Percentiles rank a stretch among this genome's conserved stretches.
These are phyloP conservation scores for Amphirosellinia nigrospora DNA, from an alignment of 495 filamentous ascomycete genomes.

Conservation along the genomic window DNA sequence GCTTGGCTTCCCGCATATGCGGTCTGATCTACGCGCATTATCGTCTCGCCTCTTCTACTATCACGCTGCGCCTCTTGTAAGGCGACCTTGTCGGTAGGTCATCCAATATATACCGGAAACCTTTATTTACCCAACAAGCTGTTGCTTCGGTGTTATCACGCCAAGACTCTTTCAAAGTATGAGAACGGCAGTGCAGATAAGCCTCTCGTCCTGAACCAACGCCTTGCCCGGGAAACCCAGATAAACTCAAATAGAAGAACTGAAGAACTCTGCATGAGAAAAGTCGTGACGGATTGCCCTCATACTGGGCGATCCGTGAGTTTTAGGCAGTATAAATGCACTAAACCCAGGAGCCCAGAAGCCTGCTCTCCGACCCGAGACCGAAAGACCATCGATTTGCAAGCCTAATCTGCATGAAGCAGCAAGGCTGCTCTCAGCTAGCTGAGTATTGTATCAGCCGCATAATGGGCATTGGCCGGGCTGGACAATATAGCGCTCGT, in stretches of 20 bases:
- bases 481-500: slow-evolving; percentile 75
- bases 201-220: background rate
- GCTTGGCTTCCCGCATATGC: slow-evolving; percentile 17
- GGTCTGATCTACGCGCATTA: slow-evolving; percentile 20
- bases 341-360: background rate
- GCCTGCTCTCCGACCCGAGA: background rate
- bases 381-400: background rate
- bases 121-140: background rate
- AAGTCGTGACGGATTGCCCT: background rate
- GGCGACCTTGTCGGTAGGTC: background rate
- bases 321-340: background rate
- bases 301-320: background rate
- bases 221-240: slow-evolving; percentile 16
- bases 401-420: background rate
- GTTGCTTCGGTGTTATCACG: background rate
- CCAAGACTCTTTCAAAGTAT: slow-evolving; percentile 1
- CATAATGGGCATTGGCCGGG: slow-evolving; percentile 71
- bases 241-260: slow-evolving; percentile 14
- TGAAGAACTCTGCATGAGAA: background rate
- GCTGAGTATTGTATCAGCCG: slow-evolving; percentile 38
- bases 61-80: background rate
- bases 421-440: background rate
- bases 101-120: slow-evolving; percentile 15
- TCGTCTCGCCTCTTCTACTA: slow-evolving; percentile 8
- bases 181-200: background rate